Conservation (phyloP, 2,329 filamentous ascomycete species). For the Arthrobotrys iridis region DNA sequence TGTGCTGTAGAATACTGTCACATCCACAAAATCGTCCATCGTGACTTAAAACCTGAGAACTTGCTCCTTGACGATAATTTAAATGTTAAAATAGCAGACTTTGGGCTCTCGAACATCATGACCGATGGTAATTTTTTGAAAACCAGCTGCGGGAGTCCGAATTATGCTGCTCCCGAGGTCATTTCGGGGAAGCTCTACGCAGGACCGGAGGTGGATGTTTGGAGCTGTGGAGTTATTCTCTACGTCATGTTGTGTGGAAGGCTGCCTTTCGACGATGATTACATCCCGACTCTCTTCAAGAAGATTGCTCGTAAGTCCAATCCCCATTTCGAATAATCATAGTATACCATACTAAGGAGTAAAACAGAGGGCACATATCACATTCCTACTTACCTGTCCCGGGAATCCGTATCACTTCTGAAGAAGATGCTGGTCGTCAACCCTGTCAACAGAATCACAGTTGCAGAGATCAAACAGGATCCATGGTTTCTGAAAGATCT, state of each 20-base stretch:
- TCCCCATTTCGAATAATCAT: constrained; percentile 4
- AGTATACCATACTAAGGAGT: constrained; percentile 20
- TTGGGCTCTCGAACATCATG: constrained; percentile 99
- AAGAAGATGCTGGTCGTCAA: constrained; percentile 95
- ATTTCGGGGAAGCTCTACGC: constrained; percentile 98
- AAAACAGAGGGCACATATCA: constrained; percentile 77
- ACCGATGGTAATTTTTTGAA: constrained; percentile 99
- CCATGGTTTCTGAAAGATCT: constrained; percentile 92
- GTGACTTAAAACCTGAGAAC: constrained; percentile 97
- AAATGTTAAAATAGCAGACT: constrained; percentile 99
- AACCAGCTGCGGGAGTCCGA: constrained; percentile 96
- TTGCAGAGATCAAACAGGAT: constrained; percentile 90
- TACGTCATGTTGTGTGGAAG: constrained; percentile 83
- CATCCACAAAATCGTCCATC: constrained; percentile 97
- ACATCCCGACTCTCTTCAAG: constrained; percentile 95
- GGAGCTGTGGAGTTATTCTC: constrained; percentile 93
- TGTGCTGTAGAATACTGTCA: constrained; percentile 99
- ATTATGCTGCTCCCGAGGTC: constrained; percentile 97
- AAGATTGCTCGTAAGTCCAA: constrained; percentile 80
- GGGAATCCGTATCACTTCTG: constrained; percentile 82
- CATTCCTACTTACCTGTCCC: constrained; percentile 88
- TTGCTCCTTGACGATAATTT: constrained; percentile 91
- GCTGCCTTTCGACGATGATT: constrained; percentile 96
- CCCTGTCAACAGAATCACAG: constrained; percentile 90
- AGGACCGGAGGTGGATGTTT: constrained; percentile 96